Evolutionary conservation across 768 basidiomycete genomes (phyloP), one percentile per base, ranked within the genome.

Genomic region (Pulveroboletus sp.): DNA sequence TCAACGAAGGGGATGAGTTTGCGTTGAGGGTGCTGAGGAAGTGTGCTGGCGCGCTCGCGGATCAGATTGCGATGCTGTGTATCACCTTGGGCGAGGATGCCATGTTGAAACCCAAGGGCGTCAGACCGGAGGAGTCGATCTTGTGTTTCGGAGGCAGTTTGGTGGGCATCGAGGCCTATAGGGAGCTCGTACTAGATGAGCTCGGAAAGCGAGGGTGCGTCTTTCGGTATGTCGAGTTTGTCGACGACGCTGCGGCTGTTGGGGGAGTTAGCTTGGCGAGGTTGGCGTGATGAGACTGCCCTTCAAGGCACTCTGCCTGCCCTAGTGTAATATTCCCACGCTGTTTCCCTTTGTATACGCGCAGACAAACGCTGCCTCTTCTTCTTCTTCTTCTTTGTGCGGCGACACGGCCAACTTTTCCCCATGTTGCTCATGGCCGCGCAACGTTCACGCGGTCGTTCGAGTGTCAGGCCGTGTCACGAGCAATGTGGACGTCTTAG

Each of bases 391-490:
- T 64, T 68, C 62, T 69, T 72, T 74, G 88, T 90, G 88, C 88
- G 88, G 88, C 88, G 74, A 75, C 88, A 82, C 84, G 82, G 81
- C 80, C 78, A 76, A 58, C 67, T 64, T 71, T 86, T 85, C 83
- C 88, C 87, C 80, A 80, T 86, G 88, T 90, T 90, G 88, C 88
- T 90, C 88, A 83, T 86, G 74, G 76, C 79, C 73, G 83, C 76
- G 67, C 72, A 68, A 56, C 57, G 3, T 70, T 61, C 64, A 86
- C 75, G 83, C 80, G 77, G 84, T 75, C 68, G 86, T 89, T 89
- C 66, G 88, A 90, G 88, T 88, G 88, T 90, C 88, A 88, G 75
- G 83, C 76, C 77, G 85, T 85, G 88, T 74, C 73, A 73, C 77
- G 86, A 89, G 57, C 52, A 71, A 86, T 56, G 53, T 68, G 86